phyloP scores from a whole-genome alignment of 1,139 yeast genomes.

The Suhomyces atakaporum region DNA sequence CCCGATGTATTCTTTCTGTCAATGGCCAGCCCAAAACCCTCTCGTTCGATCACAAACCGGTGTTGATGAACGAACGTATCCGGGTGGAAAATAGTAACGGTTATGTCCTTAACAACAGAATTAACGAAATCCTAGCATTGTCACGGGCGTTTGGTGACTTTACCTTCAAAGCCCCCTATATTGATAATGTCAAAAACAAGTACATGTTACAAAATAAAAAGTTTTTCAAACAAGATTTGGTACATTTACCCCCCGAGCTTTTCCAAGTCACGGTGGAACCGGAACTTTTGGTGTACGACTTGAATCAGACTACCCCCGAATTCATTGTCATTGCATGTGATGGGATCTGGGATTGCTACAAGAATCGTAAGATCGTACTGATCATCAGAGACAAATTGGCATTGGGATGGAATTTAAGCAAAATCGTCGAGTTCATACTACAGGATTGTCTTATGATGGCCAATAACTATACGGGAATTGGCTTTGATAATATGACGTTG shows the following conservation, averaged over 20 bases:
- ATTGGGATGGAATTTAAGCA: constrained; percentile 58
- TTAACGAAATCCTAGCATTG: constrained; percentile 71
- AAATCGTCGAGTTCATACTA: constrained; percentile 57
- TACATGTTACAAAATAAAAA: constrained; percentile 27
- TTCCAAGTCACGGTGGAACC: constrained; percentile 70
- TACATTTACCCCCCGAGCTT: constrained; percentile 44
- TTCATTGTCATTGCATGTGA: constrained; percentile 73
- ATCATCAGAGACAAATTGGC: constrained; percentile 59
- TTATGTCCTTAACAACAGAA: constrained; percentile 65
- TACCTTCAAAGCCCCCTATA: constrained; percentile 56
- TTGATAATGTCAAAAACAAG: constrained; percentile 33
- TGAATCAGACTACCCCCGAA: constrained; percentile 50
- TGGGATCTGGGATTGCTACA: constrained; percentile 81
- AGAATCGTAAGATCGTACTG: constrained; percentile 54
- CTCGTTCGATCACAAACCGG: constrained; percentile 77
- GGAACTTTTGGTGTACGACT: constrained; percentile 59
- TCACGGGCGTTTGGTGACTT: constrained; percentile 81
- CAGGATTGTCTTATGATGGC: constrained; percentile 75
- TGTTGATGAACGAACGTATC: constrained; percentile 71
- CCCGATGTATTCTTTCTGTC: constrained; percentile 62
- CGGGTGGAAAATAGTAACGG: constrained; percentile 77
- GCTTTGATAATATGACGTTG: constrained; percentile 80
- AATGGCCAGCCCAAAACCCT: constrained; percentile 58
- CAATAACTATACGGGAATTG: constrained; percentile 71
- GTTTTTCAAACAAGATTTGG: constrained; percentile 16